Evolutionary conservation across 495 filamentous ascomycete genomes (phyloP), one percentile per base, ranked within the genome.

Genomic region (Penicillium argentinense): DNA sequence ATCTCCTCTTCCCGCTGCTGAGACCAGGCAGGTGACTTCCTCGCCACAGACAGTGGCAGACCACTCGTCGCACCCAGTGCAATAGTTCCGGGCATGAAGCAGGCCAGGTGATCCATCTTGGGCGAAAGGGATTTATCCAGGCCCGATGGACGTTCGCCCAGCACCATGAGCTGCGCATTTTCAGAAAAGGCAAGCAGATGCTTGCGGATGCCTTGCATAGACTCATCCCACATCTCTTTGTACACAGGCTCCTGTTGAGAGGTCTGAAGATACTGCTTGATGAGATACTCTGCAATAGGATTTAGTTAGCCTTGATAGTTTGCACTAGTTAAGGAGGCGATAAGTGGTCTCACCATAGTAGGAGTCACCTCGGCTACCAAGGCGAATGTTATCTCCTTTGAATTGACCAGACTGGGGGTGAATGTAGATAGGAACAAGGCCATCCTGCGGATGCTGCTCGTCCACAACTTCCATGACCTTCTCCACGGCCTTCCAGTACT

Each of bases 81-180:
- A 54, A 97, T 92, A 11, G 91, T 96, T 24, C 93, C 95, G 0
- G 93, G 91, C 79, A 97, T 87, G 74, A 97, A 99, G 73, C 93
- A 99, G 28, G 91, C 91, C 6, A 97, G 75, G 63, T 99, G 93
- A 59, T 97, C 93, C 95, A 99, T 97, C 69, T 97, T 97, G 14
- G 92, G 88, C 0, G 76, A 79, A 5, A 96, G 58, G 0, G 62
- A 37, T 2, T 74, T 68, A 17, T 77, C 61, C 9, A 99, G 72
- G 9, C 95, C 95, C 22, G 70, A 67, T 0, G 89, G 92, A 14
- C 89, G 82, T 63, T 99, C 93, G 25, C 81, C 92, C 21, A 97
- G 79, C 38, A 97, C 81, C 24, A 91, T 92, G 51, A 96, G 81
- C 42, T 84, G 78, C 2, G 84, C 85, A 6, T 85, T 81, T 40